Base-by-base conservation (phyloP, 208 protist genomes). In the Leishmania lainsoni region DNA sequence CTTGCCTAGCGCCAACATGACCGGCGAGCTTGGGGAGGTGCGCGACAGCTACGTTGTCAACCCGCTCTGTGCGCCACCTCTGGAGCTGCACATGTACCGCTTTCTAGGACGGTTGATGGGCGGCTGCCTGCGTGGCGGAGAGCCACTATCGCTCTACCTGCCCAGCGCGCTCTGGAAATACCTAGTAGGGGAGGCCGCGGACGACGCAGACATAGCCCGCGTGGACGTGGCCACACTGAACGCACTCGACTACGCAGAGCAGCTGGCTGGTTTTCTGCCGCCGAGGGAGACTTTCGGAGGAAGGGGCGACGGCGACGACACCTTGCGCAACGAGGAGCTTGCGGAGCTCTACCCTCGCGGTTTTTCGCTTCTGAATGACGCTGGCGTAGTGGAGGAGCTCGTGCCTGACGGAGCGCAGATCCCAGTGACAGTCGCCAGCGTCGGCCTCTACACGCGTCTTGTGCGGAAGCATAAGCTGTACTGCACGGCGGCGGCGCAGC, bases 31-130 rank as follows among this genome's bases (percentile, higher is more conserved):
- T 35, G 96, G 97, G 20, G 87, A 92, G 72, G 83, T 85, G n/a
- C 90, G 95, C 17, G 96, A 99, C 39, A 79, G 85, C n/a, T 95
- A 95, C 77, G 89, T 97, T 51, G 77, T 96, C 32, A 90, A 93
- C 70, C 90, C 93, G n/a, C 52, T 71, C 51, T 81, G 88, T 32
- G 79, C 80, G 6, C 81, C 84, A 16, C 85, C 86, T 26, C 84
- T 92, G 66, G 80, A 88, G 48, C 68, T 94, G 68, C 79, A 70
- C 35, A 96, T 98, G 93, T 98, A 97, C 87, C 87, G 90, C 76
- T 99, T 99, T 81, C 71, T 99, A 42, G 97, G 97, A 26, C 83
- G 92, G 80, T 83, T 99, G 58, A 97, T 99, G 92, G 98, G 94
- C n/a, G 93, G 98, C 16, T 98, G 96, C 79, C 83, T 99, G 73